Evolutionary conservation across 148 eudicot genomes (phyloP).

Genomic region (Fagopyrum tataricum): DNA sequence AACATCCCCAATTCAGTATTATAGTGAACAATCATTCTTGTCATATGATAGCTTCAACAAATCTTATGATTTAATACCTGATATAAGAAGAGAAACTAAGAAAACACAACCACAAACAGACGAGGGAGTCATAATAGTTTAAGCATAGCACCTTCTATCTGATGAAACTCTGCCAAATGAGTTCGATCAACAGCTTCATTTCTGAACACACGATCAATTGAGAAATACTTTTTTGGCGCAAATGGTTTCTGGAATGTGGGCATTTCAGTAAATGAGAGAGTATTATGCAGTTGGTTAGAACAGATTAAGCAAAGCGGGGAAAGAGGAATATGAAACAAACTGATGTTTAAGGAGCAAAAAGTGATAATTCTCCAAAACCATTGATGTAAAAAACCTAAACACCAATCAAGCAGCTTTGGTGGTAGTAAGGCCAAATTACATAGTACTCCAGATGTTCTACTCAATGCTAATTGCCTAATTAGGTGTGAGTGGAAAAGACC

Average conservation of each 20-base stretch:
- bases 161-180: conserved; percentile 95
- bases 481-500: not conserved
- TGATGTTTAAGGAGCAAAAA: not conserved
- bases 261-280: not conserved
- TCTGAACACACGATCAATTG: conserved; percentile 94
- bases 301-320: not conserved
- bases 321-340: not conserved
- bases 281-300: not conserved
- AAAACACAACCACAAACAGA: not conserved
- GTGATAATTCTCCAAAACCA: not conserved
- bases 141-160: conserved; percentile 71
- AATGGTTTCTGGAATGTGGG: conserved; percentile 46
- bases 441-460: not conserved
- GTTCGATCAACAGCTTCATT: conserved; percentile 99
- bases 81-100: not conserved
- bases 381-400: not conserved
- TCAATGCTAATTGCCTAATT: not conserved
- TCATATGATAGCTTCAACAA: not conserved
- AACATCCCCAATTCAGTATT: not conserved
- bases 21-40: not conserved
- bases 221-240: conserved; percentile 72
- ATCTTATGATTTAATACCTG: not conserved
- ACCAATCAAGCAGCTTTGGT: not conserved
- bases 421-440: not conserved
- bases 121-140: not conserved